These are phyloP conservation scores for Neonectria punicea DNA, from an alignment of 2,329 filamentous ascomycete species.

Conservation along the genomic window DNA sequence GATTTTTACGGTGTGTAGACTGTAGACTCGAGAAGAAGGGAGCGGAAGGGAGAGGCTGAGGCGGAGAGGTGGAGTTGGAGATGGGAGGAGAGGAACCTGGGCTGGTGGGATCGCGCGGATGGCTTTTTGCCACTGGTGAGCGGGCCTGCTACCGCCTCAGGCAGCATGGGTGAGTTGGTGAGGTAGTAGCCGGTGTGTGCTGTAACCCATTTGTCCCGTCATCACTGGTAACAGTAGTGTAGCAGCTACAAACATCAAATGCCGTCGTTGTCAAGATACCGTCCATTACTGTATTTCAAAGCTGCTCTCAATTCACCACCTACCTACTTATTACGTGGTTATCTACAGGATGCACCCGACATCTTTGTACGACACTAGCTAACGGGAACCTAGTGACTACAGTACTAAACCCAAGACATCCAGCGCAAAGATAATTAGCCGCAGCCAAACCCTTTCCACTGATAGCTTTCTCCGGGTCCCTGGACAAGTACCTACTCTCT, in stretches of 20 bases:
- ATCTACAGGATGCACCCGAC: neutral
- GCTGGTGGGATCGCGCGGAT: conserved; percentile 16
- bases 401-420: no score
- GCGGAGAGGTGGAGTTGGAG: conserved; percentile 23
- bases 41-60: neutral
- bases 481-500: neutral
- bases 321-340: no score
- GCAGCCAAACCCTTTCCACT: neutral
- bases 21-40: conserved; percentile 13
- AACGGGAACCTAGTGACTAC: neutral
- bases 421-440: neutral
- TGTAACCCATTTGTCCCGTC: neutral
- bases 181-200: neutral
- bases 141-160: neutral
- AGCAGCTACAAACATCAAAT: neutral
- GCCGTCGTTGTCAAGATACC: neutral
- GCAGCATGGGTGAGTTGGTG: neutral
- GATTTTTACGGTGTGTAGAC: neutral
- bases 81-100: conserved; percentile 17
- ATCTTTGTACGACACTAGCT: neutral
- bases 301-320: no score
- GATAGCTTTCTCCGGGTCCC: neutral
- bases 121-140: conserved; percentile 28
- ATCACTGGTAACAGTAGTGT: neutral
- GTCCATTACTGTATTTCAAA: neutral